Conservation (phyloP, 2,329 filamentous ascomycete species). For the Emmonsia crescens region DNA sequence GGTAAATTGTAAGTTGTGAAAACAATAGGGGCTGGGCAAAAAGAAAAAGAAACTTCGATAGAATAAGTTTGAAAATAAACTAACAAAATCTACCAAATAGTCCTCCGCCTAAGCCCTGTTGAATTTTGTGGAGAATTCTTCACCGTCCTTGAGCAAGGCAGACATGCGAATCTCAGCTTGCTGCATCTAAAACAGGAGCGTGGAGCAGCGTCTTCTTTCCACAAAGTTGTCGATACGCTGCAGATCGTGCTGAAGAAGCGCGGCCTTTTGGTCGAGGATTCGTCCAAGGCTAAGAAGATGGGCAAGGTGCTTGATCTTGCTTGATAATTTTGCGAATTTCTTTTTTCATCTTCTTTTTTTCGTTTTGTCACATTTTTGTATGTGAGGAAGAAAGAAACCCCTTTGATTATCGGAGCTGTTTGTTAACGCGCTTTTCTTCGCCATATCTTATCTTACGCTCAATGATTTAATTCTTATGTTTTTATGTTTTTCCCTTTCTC, state of each 20-base stretch:
- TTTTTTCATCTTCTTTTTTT: neutral
- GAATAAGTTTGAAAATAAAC: neutral
- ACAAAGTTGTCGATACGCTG: constrained; percentile 69
- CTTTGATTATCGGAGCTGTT: too few relatives aligned
- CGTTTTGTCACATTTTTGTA: neutral
- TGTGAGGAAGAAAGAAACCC: too few relatives aligned
- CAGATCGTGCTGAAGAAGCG: constrained; percentile 56
- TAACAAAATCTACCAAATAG: constrained; percentile 32
- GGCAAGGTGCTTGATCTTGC: constrained; percentile 20
- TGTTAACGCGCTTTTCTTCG: too few relatives aligned
- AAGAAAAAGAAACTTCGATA: neutral
- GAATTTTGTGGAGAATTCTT: constrained; percentile 79
- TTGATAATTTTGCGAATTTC: neutral
- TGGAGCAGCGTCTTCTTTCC: constrained; percentile 84
- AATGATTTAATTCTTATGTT: neutral
- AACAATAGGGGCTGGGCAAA: neutral
- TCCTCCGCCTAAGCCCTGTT: constrained; percentile 75
- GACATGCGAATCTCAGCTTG: constrained; percentile 63
- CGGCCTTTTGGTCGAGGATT: constrained; percentile 58
- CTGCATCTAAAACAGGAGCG: constrained; percentile 79
- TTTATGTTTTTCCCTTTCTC: neutral
- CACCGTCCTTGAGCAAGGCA: constrained; percentile 76
- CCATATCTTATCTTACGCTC: too few relatives aligned
- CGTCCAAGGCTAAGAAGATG: constrained; percentile 60
- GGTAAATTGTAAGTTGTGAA: constrained; percentile 57